Evolutionary conservation across 2,329 filamentous ascomycete species (phyloP), one percentile per base, ranked within the genome.

Genomic region (Penicillium capsulatum): DNA sequence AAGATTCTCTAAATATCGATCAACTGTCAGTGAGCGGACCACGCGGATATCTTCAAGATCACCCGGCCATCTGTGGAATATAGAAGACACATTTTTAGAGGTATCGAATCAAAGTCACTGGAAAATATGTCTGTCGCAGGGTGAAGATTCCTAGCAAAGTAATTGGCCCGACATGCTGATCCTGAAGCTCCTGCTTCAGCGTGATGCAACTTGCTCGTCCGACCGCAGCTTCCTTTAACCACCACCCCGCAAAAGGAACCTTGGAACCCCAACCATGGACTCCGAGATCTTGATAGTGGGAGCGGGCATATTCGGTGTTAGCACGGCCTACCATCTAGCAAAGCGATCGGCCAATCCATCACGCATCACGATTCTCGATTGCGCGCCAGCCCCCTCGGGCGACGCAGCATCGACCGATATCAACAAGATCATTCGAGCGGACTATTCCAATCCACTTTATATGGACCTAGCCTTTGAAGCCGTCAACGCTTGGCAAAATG

Each of bases 341-440:
- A 66, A 68, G 38, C 68, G 66, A 40, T 70, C 76, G 50, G 69
- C 74, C 13, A 45, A 48, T 22, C 57, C 69, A 22, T 72, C 73
- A 1, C 64, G 63, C 2, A 67, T 83, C 37, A 79, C 72, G 1
- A 60, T 84, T 2, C 65, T 84, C 17, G 80, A 84, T 62, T 73
- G 77, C 10, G 68, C 75, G 42, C 66, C 71, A 2, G 56, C 62
- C 3, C 72, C 76, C 16, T 73, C 73, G 1, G 64, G 68, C 0
- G 63, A 56, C 36, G 81, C 80, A 20, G 83, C 83, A 0, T 85
- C 83, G 0, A 83, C 79, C 69, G 83, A 87, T 64, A 80, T 81
- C 74, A 86, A 84, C 67, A 86, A 85, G 61, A 80, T 84, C 17
- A 73, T 86, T 11, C 79, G 82, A 40, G 79, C 81, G 33, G 82